Base-by-base conservation (phyloP, 805 yeast genomes). In the Ogataea dorogensis region DNA sequence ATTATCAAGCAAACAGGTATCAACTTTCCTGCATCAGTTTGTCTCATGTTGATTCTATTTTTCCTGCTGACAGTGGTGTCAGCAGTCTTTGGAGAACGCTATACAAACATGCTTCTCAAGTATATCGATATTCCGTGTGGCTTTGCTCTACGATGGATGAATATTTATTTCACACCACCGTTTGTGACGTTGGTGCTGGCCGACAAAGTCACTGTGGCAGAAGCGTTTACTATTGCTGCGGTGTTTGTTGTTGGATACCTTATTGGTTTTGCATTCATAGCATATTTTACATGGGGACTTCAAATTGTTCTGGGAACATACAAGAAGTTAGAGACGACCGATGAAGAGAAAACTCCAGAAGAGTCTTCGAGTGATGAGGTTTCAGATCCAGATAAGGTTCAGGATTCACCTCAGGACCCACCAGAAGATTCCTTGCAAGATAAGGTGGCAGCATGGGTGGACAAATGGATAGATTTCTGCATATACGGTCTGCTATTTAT, bases 81-180 rank as follows among this genome's bases (percentile, higher is more conserved):
- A 8, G 35, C 33, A 37, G 16, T 64, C 1, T 46, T 67, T 11
- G 75, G 75, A 5, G 59, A 66, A 21, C 44, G 46, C 18, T 44
- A 37, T n/a, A 59, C 65, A 1, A 33, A 38, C 5, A 28, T 38
- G 13, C 24, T 61, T 2, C 56, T 59, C 38, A 47, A 46, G 24
- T 44, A 57, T 20, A 59, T 79, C 31, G 77, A 79, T 31, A 72
- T 81, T n/a, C 75, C 86, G 11, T 73, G 74, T 63, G 81, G 82
- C 43, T 81, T 82, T 55, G 67, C 81, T 2, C 65, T 84, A 32
- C 68, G 81, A 37, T 84, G 93, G 91, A 85, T 85, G 60, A 82
- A 81, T 54, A 71, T 81, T 5, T 82, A 79, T 53, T 85, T 84
- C 65, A 77, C 86, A 1, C 91, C 93, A 1, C 79, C 88, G 0